Percentiles rank a stretch among this genome's conserved stretches.
phyloP scores from a whole-genome alignment of 176 grass and related monocot genomes.

The Zea mays region DNA sequence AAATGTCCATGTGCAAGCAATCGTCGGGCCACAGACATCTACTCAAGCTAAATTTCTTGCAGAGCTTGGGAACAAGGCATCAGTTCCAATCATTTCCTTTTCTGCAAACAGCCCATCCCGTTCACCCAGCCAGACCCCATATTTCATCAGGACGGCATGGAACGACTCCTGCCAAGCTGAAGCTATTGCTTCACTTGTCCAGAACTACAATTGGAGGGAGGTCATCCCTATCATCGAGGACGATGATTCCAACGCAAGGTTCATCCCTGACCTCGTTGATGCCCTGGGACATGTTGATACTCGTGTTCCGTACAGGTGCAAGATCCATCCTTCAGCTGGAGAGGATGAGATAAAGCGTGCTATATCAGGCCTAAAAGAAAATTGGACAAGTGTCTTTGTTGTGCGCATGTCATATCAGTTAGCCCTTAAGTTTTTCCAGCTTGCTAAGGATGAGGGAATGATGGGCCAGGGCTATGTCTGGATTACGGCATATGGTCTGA shows the following conservation, averaged over 20 bases:
- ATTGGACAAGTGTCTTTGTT: constrained; percentile 68
- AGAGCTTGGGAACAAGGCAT: constrained; percentile 66
- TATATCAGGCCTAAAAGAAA: constrained; percentile 39
- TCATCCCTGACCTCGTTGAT: constrained; percentile 63
- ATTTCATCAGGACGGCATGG: constrained; percentile 70
- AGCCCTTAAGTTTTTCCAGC: constrained; percentile 53
- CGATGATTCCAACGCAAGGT: constrained; percentile 40
- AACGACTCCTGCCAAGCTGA: constrained; percentile 60
- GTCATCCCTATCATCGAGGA: constrained; percentile 58
- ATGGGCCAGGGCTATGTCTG: constrained; percentile 59
- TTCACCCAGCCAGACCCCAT: constrained; percentile 50
- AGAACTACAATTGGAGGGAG: constrained; percentile 64
- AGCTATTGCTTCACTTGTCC: constrained; percentile 58
- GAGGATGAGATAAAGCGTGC: constrained; percentile 33
- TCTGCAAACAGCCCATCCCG: constrained; percentile 42
- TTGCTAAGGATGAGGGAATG: constrained; percentile 59
- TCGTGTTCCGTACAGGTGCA: constrained; percentile 45
- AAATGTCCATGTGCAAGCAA: constrained; percentile 71
- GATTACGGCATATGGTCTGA: constrained; percentile 70
- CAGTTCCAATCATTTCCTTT: constrained; percentile 71
- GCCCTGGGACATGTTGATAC: constrained; percentile 48
- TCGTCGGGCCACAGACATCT: constrained; percentile 68
- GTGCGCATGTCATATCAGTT: constrained; percentile 62
- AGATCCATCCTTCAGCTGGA: constrained; percentile 40
- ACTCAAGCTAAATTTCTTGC: constrained; percentile 60